Evolutionary conservation across 2,329 filamentous ascomycete species (phyloP).

Genomic region (Cylindrodendrum hubeiense): DNA sequence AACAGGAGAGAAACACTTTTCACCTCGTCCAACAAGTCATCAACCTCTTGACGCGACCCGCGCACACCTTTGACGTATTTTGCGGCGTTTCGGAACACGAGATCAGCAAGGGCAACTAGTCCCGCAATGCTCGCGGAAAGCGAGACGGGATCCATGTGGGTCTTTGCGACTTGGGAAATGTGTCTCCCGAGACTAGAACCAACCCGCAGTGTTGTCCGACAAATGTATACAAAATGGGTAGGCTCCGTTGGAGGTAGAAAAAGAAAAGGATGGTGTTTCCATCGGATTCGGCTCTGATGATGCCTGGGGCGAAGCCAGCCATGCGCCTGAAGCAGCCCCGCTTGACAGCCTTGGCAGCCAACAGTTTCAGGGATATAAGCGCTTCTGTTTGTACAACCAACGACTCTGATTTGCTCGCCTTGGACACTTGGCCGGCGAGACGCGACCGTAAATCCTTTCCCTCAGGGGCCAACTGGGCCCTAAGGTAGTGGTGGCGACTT

Average conservation of each 20-base stretch:
- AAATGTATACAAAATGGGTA: not conserved
- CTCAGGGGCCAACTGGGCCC: too few relatives aligned
- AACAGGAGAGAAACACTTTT: conserved; percentile 10
- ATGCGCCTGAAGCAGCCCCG: too few relatives aligned
- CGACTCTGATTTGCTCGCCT: not conserved
- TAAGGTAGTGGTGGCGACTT: too few relatives aligned
- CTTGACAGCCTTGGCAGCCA: not conserved
- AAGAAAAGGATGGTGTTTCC: not conserved
- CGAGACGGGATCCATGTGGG: conserved; percentile 20
- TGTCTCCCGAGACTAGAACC: not conserved
- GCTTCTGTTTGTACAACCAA: not conserved
- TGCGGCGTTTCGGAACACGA: conserved; percentile 6
- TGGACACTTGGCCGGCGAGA: not conserved
- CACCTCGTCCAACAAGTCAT: conserved; percentile 5
- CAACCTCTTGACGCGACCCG: conserved; percentile 5
- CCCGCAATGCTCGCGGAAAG: conserved; percentile 28
- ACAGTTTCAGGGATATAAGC: not conserved
- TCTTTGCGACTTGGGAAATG: not conserved
- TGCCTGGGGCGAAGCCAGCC: not conserved
- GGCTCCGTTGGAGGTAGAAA: not conserved
- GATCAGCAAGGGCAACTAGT: conserved; percentile 25
- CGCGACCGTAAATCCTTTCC: too few relatives aligned
- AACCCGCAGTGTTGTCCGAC: not conserved
- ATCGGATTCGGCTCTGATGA: not conserved
- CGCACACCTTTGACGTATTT: conserved; percentile 18